phyloP scores from a whole-genome alignment of 805 yeast species.

The Wickerhamomyces ciferrii region DNA sequence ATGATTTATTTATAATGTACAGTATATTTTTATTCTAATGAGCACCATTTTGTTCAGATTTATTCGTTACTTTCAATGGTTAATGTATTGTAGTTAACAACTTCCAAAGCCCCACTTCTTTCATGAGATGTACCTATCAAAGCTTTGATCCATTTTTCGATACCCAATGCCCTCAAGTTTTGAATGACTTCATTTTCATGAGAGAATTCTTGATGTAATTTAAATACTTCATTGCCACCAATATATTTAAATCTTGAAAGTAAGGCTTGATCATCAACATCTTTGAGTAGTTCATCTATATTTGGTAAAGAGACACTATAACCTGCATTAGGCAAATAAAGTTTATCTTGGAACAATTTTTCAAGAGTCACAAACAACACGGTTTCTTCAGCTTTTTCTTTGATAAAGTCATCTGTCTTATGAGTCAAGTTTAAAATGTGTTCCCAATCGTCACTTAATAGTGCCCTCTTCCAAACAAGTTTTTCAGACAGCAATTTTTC shows the following conservation, averaged over 20 bases:
- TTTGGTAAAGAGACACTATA: constrained; percentile 26
- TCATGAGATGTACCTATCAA: constrained; percentile 32
- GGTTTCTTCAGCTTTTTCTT: constrained; percentile 34
- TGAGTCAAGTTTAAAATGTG: constrained; percentile 29
- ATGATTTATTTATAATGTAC: constrained; percentile 1
- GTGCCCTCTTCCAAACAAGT: constrained; percentile 55
- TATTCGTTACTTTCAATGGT: constrained; percentile 19
- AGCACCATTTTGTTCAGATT: constrained; percentile 1
- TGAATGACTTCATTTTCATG: constrained; percentile 17
- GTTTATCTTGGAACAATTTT: constrained; percentile 26
- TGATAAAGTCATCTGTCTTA: constrained; percentile 36
- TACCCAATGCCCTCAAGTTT: constrained; percentile 9
- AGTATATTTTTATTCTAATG: constrained; percentile 13
- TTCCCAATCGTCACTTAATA: constrained; percentile 49
- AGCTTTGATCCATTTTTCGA: constrained; percentile 26
- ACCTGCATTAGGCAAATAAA: constrained; percentile 21
- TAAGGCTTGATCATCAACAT: constrained; percentile 14
- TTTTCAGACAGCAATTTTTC: constrained; percentile 30
- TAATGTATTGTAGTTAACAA: constrained; percentile 31
- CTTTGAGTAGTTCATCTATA: constrained; percentile 6
- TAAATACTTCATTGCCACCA: constrained; percentile 17
- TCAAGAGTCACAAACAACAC: constrained; percentile 40
- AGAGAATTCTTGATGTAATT: constrained; percentile 16
- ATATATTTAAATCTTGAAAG: constrained; percentile 17
- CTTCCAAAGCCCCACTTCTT: constrained; percentile 26